Evolutionary conservation across 1,284 basidiomycete species (phyloP), one percentile per base, ranked within the genome.

Genomic region (Mrakiaceae sp.): DNA sequence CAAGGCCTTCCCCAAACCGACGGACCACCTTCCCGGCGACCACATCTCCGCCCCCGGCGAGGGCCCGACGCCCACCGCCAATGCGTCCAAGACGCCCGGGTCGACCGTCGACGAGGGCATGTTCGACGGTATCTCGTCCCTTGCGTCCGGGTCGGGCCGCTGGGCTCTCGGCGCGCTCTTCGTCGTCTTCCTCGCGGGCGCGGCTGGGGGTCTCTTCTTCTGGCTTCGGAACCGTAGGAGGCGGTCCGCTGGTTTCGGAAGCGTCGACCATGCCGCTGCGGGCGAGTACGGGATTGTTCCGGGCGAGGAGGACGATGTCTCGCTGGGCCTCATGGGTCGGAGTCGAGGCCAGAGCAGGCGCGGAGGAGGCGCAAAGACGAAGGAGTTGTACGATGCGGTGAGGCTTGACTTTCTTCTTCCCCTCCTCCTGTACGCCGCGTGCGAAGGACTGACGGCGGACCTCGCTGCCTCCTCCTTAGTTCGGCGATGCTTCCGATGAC

Each of bases 351-450:
- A 71, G 52, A 63, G 71, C 6, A 69, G 68, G 43, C 68, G 74
- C 16, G 77, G 78, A 60, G 69, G 68, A 3, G 75, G 77, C 7
- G 77, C 77, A 60, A 65, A 64, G 16, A 85, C 87, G 52, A 89
- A 87, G 77, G 91, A 94, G 74, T 73, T 94, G 64, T 94, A 94
- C 71, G 91, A 94, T 75, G 90, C 91, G 27, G 27, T 27, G 27
- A 27, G 27, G 27, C 27, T 27, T 27, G 27, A 27, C 27, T 27
- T 27, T 27, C 27, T 27, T 27, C 27, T 27, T 27, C 27, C 27
- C 27, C 27, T 27, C 27, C 27, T 27, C 27, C 27, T 27, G 27
- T 27, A 2, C 27, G 27, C 27, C 27, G 27, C 27, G 27, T 27
- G 27, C 27, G 27, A 27, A 27, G 27, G 27, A 27, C 27, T 27